These are phyloP conservation scores for Corymbia maculata DNA, from an alignment of 345 rosid species.

Conservation along the genomic window DNA sequence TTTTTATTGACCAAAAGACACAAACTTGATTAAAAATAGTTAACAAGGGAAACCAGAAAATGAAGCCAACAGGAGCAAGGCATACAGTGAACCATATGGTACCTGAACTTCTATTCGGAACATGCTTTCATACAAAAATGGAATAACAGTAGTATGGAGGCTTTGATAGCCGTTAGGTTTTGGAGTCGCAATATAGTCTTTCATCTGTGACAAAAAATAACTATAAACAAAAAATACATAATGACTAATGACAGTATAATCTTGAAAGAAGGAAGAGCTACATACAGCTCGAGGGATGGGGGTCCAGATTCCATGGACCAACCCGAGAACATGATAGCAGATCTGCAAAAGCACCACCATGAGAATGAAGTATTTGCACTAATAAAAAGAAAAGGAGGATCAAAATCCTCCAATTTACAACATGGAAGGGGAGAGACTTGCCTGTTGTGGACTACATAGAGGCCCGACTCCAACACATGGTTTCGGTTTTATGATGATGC, in stretches of 20 bases:
- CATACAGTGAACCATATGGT: not conserved
- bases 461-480: constrained; percentile 63
- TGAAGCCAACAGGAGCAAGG: not conserved
- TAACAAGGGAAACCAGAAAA: not conserved
- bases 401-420: not conserved
- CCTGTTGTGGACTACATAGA: constrained; percentile 89
- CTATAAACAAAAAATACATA: not conserved
- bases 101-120: constrained; percentile 89
- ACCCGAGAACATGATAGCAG: constrained; percentile 93
- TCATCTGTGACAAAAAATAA: constrained; percentile 39
- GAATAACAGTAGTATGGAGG: constrained; percentile 88
- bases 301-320: constrained; percentile 96
- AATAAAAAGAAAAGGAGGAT: not conserved
- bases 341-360: constrained; percentile 45
- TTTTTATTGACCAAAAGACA: not conserved
- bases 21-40: not conserved
- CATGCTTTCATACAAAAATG: constrained; percentile 88
- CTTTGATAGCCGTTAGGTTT: constrained; percentile 99
- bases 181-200: constrained; percentile 97
- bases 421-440: constrained; percentile 11
- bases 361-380: constrained; percentile 7
- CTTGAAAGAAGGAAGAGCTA: constrained; percentile 2
- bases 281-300: constrained; percentile 89
- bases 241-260: not conserved
- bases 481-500: constrained; percentile 84